Percentiles rank a stretch among this genome's conserved stretches.
Conservation (phyloP, 1,139 yeast species). For the Debaryomyces robertsiae region DNA sequence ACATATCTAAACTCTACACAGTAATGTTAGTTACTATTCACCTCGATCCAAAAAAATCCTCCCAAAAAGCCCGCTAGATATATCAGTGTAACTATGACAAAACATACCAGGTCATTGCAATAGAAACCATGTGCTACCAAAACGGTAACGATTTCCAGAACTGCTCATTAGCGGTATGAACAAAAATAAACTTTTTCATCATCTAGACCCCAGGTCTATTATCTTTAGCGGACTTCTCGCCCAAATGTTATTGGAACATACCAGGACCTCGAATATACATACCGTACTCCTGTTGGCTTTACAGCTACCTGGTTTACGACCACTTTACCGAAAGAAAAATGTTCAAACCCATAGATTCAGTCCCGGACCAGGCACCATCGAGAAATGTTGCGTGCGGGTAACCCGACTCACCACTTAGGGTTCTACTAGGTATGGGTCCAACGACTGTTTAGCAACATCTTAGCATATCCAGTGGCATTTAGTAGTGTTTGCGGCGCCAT, state of each 20-base stretch:
- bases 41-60: too few species aligned
- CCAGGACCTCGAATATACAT: constrained; percentile 4
- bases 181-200: constrained; percentile 31
- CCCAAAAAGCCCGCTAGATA: too few species aligned
- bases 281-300: too few species aligned
- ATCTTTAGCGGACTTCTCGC: too few species aligned
- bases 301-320: too few species aligned
- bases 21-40: constrained; percentile 8
- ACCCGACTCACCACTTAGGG: not conserved
- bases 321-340: too few species aligned
- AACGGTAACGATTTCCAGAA: constrained; percentile 41
- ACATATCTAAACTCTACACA: not conserved
- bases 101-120: constrained; percentile 51
- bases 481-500: too few species aligned
- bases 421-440: not conserved
- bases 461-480: too few species aligned
- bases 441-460: too few species aligned
- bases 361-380: not conserved
- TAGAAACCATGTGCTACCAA: constrained; percentile 41
- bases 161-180: constrained; percentile 44
- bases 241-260: not conserved
- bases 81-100: constrained; percentile 57
- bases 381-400: constrained; percentile 7
- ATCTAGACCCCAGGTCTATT: constrained; percentile 12
- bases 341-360: too few species aligned